phyloP scores from a whole-genome alignment of 129 eudicot genomes.

The Flaveria brownii region DNA sequence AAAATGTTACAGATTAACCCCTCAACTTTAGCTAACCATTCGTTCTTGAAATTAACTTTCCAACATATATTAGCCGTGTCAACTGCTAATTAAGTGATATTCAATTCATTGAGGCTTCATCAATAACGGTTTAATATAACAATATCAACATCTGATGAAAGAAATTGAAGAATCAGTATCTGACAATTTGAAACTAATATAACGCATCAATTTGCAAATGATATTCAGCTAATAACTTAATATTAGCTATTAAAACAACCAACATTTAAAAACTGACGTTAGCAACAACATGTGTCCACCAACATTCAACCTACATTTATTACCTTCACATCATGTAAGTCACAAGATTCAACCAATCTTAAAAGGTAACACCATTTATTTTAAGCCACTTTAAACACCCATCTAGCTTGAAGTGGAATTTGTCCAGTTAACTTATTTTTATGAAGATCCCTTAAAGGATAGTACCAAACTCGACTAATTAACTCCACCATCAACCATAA shows the following conservation, averaged over 20 bases:
- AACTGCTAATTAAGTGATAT: not conserved
- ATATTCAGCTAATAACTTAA: not conserved
- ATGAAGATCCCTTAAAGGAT: no score
- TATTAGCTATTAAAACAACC: not conserved
- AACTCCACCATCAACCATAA: no score
- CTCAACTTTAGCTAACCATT: no score
- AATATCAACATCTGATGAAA: not conserved
- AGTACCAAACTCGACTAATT: no score
- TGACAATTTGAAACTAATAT: not conserved
- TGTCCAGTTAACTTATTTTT: no score
- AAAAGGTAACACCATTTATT: not conserved
- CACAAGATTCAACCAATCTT: not conserved
- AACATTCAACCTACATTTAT: constrained; percentile 7
- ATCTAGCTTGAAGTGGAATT: no score
- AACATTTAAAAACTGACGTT: not conserved
- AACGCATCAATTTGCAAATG: no score
- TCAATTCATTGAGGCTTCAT: not conserved
- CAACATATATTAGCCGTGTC: no score
- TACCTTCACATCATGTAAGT: constrained; percentile 12
- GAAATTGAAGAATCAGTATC: not conserved
- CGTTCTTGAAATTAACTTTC: no score
- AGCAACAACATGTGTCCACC: not conserved
- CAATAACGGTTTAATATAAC: not conserved
- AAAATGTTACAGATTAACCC: no score
- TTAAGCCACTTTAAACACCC: no score